Evolutionary conservation across 2,329 filamentous ascomycete species (phyloP).

Genomic region (Metarhizium humberi): DNA sequence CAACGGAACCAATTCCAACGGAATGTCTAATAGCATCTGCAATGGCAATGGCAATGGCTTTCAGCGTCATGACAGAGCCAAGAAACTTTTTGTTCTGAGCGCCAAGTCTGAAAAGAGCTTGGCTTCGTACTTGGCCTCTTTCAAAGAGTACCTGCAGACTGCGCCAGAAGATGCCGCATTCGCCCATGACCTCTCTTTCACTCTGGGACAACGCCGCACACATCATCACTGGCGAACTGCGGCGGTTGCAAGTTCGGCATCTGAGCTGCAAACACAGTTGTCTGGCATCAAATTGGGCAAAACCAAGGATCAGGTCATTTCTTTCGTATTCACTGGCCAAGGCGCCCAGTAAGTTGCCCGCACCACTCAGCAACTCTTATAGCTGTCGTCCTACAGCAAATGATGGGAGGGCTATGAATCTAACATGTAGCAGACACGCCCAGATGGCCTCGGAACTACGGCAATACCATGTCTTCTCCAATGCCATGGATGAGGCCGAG

Average conservation of each 20-base stretch:
- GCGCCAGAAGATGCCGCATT: slow-evolving; percentile 3
- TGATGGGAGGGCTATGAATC: no score
- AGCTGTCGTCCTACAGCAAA: no score
- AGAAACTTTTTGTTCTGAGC: slow-evolving; percentile 6
- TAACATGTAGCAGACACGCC: neutral
- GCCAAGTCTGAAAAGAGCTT: slow-evolving; percentile 11
- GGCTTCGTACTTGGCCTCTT: slow-evolving; percentile 12
- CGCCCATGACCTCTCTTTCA: slow-evolving; percentile 15
- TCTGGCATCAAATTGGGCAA: neutral
- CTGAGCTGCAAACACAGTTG: slow-evolving; percentile 7
- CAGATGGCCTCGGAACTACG: slow-evolving; percentile 5
- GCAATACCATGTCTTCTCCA: slow-evolving; percentile 3
- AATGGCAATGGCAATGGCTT: no score
- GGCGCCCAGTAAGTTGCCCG: slow-evolving; percentile 21
- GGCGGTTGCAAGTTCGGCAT: slow-evolving; percentile 2
- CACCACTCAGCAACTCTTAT: no score
- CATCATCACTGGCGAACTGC: slow-evolving; percentile 12
- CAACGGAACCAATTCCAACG: neutral
- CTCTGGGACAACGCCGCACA: slow-evolving; percentile 18
- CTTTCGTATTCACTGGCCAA: slow-evolving; percentile 24
- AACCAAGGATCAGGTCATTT: neutral
- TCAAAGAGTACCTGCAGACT: slow-evolving; percentile 12
- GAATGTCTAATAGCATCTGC: no score
- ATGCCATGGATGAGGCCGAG: slow-evolving; percentile 12
- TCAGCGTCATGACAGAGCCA: no score